These are phyloP conservation scores for Pulicaria dysenterica DNA, from an alignment of 129 eudicot genomes.

Conservation along the genomic window DNA sequence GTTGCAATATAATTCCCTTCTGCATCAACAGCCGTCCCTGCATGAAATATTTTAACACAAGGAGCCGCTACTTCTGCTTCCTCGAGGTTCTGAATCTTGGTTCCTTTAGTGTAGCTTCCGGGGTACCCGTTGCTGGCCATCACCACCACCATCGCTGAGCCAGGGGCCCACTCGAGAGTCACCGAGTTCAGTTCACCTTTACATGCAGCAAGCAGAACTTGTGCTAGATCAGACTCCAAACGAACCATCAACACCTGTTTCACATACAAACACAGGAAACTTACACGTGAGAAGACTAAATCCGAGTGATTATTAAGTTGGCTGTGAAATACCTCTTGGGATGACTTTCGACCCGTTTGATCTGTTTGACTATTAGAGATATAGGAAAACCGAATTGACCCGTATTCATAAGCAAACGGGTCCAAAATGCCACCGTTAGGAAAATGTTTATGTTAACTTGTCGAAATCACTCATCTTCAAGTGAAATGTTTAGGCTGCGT, in stretches of 20 bases:
- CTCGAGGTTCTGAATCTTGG: conserved; percentile 62
- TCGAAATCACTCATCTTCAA: too few species aligned
- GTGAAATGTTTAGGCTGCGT: too few species aligned
- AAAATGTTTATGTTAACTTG: too few species aligned
- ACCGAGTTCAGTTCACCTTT: conserved; percentile 62
- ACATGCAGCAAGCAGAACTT: conserved; percentile 88
- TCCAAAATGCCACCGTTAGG: too few species aligned
- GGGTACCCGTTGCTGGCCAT: conserved; percentile 99
- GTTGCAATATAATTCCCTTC: conserved; percentile 67
- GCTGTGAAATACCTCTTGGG: too few species aligned
- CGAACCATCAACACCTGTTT: conserved; percentile 84
- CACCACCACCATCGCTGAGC: conserved; percentile 96
- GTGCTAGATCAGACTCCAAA: conserved; percentile 85
- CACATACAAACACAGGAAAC: background rate
- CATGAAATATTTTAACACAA: conserved; percentile 75
- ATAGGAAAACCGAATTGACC: too few species aligned
- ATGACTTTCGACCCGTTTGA: too few species aligned
- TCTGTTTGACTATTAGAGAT: too few species aligned
- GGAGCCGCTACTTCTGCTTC: conserved; percentile 79
- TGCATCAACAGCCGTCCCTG: conserved; percentile 70
- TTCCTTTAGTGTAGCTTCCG: conserved; percentile 73
- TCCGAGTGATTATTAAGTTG: too few species aligned
- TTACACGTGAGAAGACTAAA: background rate
- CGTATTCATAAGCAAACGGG: too few species aligned
- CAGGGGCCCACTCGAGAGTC: conserved; percentile 78